These are phyloP conservation scores for Beauveria australis DNA, from an alignment of 2,329 filamentous ascomycete genomes.

Conservation along the genomic window DNA sequence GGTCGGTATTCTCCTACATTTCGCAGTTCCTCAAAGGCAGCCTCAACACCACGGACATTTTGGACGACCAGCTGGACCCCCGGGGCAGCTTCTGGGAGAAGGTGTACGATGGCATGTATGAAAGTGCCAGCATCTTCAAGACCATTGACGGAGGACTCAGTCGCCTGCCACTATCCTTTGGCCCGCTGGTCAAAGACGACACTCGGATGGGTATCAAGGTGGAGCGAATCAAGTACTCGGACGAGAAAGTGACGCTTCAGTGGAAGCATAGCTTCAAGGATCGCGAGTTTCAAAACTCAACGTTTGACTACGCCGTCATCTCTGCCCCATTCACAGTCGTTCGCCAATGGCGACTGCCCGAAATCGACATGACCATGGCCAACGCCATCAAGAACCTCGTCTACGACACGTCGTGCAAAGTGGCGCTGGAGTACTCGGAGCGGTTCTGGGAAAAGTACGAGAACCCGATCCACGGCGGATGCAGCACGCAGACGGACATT, in stretches of 20 bases:
- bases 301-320: slow-evolving; percentile 61
- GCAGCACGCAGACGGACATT: slow-evolving; percentile 48
- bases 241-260: slow-evolving; percentile 47
- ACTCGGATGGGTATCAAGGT: slow-evolving; percentile 50
- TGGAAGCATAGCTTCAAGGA: slow-evolving; percentile 41
- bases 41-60: slow-evolving; percentile 44
- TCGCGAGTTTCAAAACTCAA: slow-evolving; percentile 33
- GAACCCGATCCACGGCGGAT: slow-evolving; percentile 55
- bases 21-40: slow-evolving; percentile 47
- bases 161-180: slow-evolving; percentile 53
- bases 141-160: slow-evolving; percentile 53
- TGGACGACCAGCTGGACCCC: slow-evolving; percentile 23
- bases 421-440: slow-evolving; percentile 60
- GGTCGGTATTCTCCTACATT: slow-evolving; percentile 57
- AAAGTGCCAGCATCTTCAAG: slow-evolving; percentile 36
- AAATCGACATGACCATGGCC: slow-evolving; percentile 31
- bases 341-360: slow-evolving; percentile 51
- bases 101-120: slow-evolving; percentile 15
- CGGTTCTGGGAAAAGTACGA: slow-evolving; percentile 49
- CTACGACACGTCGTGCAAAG: slow-evolving; percentile 43
- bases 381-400: slow-evolving; percentile 39
- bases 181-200: slow-evolving; percentile 49
- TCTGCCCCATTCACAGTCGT: slow-evolving; percentile 57
- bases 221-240: slow-evolving; percentile 46
- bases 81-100: slow-evolving; percentile 39